A percentile compares a stretch with the other conserved stretches of the same genome.
Evolutionary conservation across 2,329 filamentous ascomycete genomes (phyloP).

Genomic region (Acephala macrosclerotiorum): DNA sequence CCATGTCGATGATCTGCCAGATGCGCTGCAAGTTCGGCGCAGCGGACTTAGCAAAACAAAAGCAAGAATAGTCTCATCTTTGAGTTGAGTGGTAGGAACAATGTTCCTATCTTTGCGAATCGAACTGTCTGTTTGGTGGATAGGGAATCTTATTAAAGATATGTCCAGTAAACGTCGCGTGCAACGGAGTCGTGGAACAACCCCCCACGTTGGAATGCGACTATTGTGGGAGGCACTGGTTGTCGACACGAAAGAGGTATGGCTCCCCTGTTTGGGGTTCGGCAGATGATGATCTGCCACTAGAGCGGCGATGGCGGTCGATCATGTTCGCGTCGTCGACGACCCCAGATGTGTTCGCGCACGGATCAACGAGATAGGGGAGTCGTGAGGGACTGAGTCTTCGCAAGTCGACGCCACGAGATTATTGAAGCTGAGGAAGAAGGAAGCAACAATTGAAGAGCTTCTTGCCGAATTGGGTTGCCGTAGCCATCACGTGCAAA

Average conservation of each 20-base stretch:
- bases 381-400: not conserved
- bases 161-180: not conserved
- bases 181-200: not conserved
- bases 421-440: not conserved
- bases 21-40: not conserved
- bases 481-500: too few relatives aligned
- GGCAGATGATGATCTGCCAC: constrained; percentile 6
- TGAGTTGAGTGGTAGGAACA: not conserved
- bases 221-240: not conserved
- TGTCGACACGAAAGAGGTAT: not conserved
- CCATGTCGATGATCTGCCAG: not conserved
- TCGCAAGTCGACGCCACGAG: not conserved
- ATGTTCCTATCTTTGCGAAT: not conserved
- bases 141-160: not conserved
- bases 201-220: not conserved
- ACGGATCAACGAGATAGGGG: not conserved
- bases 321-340: not conserved
- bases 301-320: not conserved
- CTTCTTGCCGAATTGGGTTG: too few relatives aligned
- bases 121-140: not conserved
- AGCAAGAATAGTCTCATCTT: not conserved
- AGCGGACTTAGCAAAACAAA: not conserved
- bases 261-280: not conserved
- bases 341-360: not conserved
- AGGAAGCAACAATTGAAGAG: not conserved